phyloP scores from a whole-genome alignment of 208 protist species.

The Histomonas meleagridis region DNA sequence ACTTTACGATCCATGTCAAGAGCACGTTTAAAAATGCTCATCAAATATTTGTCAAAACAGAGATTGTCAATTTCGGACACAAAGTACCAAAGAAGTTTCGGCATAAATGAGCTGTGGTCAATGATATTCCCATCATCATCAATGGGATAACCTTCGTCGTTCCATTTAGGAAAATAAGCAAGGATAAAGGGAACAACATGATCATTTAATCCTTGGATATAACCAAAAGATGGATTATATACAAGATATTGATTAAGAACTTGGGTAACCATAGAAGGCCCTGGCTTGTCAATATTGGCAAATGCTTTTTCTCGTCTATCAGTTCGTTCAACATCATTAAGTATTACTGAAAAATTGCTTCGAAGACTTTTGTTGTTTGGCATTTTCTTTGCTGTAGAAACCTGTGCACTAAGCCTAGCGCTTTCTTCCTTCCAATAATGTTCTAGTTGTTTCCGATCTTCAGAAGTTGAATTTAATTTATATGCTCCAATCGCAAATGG shows the following conservation, averaged over 20 bases:
- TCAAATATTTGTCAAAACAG: neutral
- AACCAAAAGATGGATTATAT: neutral
- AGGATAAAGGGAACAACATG: constrained; percentile 3
- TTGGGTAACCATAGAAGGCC: neutral
- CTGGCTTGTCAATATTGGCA: neutral
- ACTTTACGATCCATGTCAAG: neutral
- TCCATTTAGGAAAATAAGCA: neutral
- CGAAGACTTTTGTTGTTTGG: neutral
- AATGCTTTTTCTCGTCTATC: neutral
- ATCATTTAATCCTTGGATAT: constrained; percentile 25
- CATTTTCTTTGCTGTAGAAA: neutral
- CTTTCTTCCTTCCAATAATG: neutral
- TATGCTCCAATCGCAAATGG: neutral
- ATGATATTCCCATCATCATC: neutral
- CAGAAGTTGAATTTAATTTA: neutral
- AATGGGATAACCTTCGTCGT: neutral
- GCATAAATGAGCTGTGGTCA: neutral
- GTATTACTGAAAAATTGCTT: neutral
- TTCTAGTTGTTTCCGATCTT: neutral
- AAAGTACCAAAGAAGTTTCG: neutral
- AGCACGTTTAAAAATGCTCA: neutral
- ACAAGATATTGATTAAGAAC: neutral
- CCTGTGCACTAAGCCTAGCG: neutral
- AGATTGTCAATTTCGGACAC: neutral
- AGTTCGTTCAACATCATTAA: neutral